Evolutionary conservation across 441 rosid genomes (phyloP), one percentile per base, ranked within the genome.

Genomic region (Bruguiera hainesii): DNA sequence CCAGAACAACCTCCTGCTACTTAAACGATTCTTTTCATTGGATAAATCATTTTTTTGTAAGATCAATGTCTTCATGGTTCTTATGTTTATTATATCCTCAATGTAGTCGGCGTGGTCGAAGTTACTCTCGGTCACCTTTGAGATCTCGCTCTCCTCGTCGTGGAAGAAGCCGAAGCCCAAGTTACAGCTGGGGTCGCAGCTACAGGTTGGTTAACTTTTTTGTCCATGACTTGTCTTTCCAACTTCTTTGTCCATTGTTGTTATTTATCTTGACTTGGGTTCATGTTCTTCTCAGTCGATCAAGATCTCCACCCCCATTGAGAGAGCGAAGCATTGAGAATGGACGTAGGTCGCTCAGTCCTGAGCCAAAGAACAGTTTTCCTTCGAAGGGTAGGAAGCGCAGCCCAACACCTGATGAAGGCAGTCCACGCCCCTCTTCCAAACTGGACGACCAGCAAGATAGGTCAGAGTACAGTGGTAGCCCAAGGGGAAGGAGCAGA

Each of bases 271-370:
- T 61, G 29, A 52, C 15, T 31, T 1, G 7, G 35, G 63, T 2
- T 48, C 56, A 1, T 60, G 25, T 67, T 35, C 35, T 39, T 73
- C 46, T 18, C 83, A 85, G 88, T 70, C 83, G 84, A 61, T 87
- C 96, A 42, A 81, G 86, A 60, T 89, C 96, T 55, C 90, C 91
- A 1, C 84, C 89, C 1, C 81, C 61, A 15, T 83, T 77, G 84
- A 84, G 84, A 66, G 89, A 85, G 57, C 64, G 66, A 15, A 87
- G 86, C 42, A 28, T 77, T 57, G 91, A 83, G 20, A 73, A 59
- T 26, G 81, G 64, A 3, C 76, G 74, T 60, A 80, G 89, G 65
- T 72, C 82, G 18, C 49, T 70, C 62, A 82, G 87, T 75, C 89
- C 81, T 42, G 91, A 79, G 70, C 76, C 79, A 33, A 79, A 60